A percentile compares a stretch with the other conserved stretches of the same genome.
These are phyloP conservation scores for Komagataella mondaviorum DNA, from an alignment of 805 yeast genomes.

Conservation along the genomic window DNA sequence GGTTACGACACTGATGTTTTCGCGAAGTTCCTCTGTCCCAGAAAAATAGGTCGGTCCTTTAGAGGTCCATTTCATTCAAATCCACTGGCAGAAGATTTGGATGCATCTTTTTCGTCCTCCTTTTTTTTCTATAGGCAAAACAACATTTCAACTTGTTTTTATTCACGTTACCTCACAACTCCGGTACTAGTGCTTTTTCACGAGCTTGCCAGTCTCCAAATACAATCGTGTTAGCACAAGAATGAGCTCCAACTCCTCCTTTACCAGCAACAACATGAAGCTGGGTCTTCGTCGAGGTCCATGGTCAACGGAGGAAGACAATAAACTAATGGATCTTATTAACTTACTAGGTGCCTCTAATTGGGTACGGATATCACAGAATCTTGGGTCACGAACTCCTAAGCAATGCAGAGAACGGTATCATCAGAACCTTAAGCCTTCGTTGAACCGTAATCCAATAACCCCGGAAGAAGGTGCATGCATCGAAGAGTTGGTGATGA, in stretches of 20 bases:
- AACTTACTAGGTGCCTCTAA: slow-evolving; percentile 64
- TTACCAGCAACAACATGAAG: background rate
- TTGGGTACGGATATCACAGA: slow-evolving; percentile 78
- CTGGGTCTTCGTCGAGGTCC: slow-evolving; percentile 49
- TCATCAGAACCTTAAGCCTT: slow-evolving; percentile 83
- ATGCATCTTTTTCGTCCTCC: background rate
- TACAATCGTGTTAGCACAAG: background rate
- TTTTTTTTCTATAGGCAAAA: background rate
- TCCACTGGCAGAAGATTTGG: background rate
- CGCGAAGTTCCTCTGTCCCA: background rate
- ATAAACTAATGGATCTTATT: slow-evolving; percentile 54
- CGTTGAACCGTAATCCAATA: slow-evolving; percentile 70
- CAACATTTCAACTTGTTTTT: background rate
- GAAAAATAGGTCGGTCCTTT: background rate
- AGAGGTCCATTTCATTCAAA: background rate
- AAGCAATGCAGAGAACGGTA: slow-evolving; percentile 87
- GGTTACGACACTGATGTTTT: background rate
- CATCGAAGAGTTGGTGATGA: slow-evolving; percentile 66
- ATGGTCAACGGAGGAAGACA: slow-evolving; percentile 83
- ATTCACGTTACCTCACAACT: background rate
- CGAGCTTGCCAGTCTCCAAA: background rate
- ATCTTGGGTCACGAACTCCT: slow-evolving; percentile 67
- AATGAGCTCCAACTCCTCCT: background rate
- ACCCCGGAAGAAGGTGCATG: slow-evolving; percentile 72
- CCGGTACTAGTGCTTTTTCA: background rate